phyloP scores from a whole-genome alignment of 2,329 filamentous ascomycete species.

The Pyricularia sp. region DNA sequence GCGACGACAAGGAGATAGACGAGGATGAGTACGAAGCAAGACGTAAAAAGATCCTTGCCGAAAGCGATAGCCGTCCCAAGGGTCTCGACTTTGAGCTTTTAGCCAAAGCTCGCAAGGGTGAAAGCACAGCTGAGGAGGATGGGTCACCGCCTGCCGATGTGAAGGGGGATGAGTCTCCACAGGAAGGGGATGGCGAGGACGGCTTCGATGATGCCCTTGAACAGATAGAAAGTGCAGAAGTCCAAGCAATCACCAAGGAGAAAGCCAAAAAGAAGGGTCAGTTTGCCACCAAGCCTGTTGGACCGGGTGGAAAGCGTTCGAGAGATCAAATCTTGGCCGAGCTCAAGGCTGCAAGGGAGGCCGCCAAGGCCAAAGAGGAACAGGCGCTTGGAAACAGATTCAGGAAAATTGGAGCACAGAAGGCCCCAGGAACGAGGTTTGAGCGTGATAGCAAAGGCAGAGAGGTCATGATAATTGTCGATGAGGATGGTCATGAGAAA shows the following conservation, averaged over 20 bases:
- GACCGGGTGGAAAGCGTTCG: conserved; percentile 46
- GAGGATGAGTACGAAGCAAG: conserved; percentile 48
- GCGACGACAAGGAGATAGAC: conserved; percentile 77
- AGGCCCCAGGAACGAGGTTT: conserved; percentile 41
- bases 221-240: conserved; percentile 38
- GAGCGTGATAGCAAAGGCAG: conserved; percentile 48
- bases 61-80: conserved; percentile 83
- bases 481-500: conserved; percentile 54
- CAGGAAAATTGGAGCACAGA: conserved; percentile 48
- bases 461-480: conserved; percentile 51
- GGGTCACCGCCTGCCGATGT: conserved; percentile 15
- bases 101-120: conserved; percentile 41
- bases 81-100: conserved; percentile 78
- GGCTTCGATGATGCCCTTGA: conserved; percentile 54
- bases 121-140: conserved; percentile 42
- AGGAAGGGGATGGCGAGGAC: conserved; percentile 22
- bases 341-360: conserved; percentile 48
- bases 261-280: conserved; percentile 47
- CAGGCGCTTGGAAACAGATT: conserved; percentile 45
- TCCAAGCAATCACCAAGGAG: conserved; percentile 39
- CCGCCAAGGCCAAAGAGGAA: conserved; percentile 40
- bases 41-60: conserved; percentile 49
- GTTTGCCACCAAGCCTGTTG: conserved; percentile 37
- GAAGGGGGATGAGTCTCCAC: conserved; percentile 16
- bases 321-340: conserved; percentile 56